These are phyloP conservation scores for Stenogyne calaminthoides DNA, from an alignment of 305 asterid species.

Conservation along the genomic window DNA sequence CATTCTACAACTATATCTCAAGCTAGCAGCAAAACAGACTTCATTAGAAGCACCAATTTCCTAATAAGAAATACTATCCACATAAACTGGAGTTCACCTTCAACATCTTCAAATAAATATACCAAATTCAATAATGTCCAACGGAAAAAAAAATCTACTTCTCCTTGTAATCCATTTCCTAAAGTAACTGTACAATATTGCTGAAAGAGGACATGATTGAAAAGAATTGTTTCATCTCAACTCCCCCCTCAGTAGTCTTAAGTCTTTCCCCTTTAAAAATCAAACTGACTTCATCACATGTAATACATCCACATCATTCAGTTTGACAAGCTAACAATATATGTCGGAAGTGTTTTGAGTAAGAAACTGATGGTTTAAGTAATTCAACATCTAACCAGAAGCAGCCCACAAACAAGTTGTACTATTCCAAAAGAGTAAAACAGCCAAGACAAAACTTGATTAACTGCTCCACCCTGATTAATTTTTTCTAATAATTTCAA, in stretches of 20 bases:
- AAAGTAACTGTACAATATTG: background rate
- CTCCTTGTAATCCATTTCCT: background rate
- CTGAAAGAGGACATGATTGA: background rate
- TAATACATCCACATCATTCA: background rate
- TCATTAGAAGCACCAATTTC: slow-evolving; percentile 3
- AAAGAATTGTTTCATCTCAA: background rate
- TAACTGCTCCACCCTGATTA: background rate
- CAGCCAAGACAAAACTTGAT: background rate
- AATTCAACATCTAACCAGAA: background rate
- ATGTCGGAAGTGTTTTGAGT: background rate
- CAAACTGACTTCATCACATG: background rate
- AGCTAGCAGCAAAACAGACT: slow-evolving; percentile 18
- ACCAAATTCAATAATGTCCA: background rate
- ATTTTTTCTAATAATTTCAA: background rate
- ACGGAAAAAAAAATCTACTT: background rate
- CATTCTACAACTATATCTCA: background rate
- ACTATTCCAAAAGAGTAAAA: background rate
- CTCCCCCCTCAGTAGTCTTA: background rate
- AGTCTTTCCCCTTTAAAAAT: background rate
- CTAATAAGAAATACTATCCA: background rate
- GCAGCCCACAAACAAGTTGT: slow-evolving; percentile 2
- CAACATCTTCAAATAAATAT: slow-evolving; percentile 6
- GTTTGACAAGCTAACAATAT: slow-evolving; percentile 5
- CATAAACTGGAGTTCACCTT: background rate
- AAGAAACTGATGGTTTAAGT: slow-evolving; percentile 18